Evolutionary conservation across 768 basidiomycete genomes (phyloP).

Genomic region (Sarcomyxa edulis): DNA sequence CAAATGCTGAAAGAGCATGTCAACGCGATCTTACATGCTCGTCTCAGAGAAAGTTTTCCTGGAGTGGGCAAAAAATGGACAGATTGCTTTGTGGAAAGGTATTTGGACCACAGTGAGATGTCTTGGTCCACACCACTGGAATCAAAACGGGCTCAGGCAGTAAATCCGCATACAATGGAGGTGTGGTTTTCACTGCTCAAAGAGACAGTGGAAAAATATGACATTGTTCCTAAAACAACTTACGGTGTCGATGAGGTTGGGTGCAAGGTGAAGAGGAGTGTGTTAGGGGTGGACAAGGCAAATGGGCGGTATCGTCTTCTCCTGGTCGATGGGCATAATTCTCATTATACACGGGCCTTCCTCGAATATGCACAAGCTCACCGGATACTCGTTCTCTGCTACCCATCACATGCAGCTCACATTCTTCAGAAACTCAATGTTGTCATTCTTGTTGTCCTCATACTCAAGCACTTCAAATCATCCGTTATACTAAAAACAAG

Average conservation of each 20-base stretch:
- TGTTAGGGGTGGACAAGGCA: conserved; percentile 19
- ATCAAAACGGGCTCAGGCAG: conserved; percentile 23
- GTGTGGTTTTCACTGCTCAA: conserved; percentile 28
- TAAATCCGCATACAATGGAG: conserved; percentile 28
- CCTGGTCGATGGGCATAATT: conserved; percentile 33
- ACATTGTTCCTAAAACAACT: conserved; percentile 9
- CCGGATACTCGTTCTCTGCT: conserved; percentile 23
- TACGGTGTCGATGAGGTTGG: conserved; percentile 22
- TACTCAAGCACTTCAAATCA: no score
- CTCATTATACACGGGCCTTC: conserved; percentile 22
- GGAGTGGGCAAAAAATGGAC: conserved; percentile 35
- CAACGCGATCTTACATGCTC: conserved; percentile 21
- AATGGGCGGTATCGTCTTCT: conserved; percentile 21
- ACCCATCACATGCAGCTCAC: conserved; percentile 21
- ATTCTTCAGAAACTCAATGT: conserved; percentile 16
- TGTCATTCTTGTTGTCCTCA: conserved; percentile 10
- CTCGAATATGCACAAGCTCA: conserved; percentile 20
- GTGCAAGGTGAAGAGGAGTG: conserved; percentile 17
- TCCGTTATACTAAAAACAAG: no score
- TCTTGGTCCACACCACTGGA: conserved; percentile 27
- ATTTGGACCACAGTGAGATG: conserved; percentile 19
- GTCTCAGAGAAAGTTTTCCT: conserved; percentile 23
- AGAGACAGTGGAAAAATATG: conserved; percentile 9
- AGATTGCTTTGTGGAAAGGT: conserved; percentile 21
- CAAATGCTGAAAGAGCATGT: conserved; percentile 16